These are phyloP conservation scores for Citrus inodora DNA, from an alignment of 345 rosid species.

Conservation along the genomic window DNA sequence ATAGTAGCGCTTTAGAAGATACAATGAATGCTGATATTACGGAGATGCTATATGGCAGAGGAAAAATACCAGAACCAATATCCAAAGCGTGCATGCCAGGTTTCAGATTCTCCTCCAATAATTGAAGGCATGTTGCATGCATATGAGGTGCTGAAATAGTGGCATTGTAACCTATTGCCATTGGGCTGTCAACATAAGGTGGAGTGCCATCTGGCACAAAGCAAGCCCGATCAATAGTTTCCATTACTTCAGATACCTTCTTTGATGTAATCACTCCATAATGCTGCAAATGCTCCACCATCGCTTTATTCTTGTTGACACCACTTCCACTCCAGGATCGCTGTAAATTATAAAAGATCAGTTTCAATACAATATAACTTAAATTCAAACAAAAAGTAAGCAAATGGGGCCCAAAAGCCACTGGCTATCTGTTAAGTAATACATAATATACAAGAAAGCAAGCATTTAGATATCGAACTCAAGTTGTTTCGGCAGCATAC, in stretches of 20 bases:
- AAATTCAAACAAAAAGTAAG: neutral
- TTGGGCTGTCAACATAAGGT: constrained; percentile 79
- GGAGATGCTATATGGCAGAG: neutral
- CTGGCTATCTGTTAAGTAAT: neutral
- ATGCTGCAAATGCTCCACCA: constrained; percentile 71
- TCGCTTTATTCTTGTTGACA: constrained; percentile 47
- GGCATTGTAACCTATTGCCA: constrained; percentile 92
- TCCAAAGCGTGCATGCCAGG: constrained; percentile 94
- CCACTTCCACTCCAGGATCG: constrained; percentile 47
- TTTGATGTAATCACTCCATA: constrained; percentile 61
- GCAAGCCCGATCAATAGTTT: constrained; percentile 70
- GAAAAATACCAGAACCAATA: constrained; percentile 83
- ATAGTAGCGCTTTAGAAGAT: neutral
- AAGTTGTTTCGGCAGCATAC: neutral
- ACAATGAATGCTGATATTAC: neutral
- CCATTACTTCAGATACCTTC: constrained; percentile 81
- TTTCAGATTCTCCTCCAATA: constrained; percentile 73
- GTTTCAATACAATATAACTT: neutral
- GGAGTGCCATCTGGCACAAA: constrained; percentile 71
- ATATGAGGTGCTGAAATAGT: constrained; percentile 99
- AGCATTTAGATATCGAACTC: neutral
- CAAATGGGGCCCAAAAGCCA: neutral
- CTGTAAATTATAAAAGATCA: constrained; percentile 30
- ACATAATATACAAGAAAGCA: neutral
- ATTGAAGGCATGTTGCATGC: constrained; percentile 93